phyloP scores from a whole-genome alignment of 257 asterid genomes.

The Nyctanthes arbortristis region DNA sequence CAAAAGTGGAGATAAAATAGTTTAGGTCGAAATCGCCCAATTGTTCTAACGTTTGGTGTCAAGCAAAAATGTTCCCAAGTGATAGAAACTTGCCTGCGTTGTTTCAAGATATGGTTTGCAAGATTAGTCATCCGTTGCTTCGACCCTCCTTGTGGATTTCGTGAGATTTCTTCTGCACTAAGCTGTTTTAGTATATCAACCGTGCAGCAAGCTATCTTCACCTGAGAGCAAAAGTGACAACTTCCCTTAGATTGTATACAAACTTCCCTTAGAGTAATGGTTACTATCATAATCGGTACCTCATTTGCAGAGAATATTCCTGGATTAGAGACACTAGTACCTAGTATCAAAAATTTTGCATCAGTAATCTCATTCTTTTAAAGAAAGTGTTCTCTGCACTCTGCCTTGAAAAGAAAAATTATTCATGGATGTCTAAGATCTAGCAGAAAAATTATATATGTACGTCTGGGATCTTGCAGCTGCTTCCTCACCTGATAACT shows the following conservation, averaged over 20 bases:
- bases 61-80: background rate
- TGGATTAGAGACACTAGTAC: conserved; percentile 80
- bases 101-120: conserved; percentile 80
- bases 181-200: conserved; percentile 90
- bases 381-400: background rate
- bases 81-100: conserved; percentile 60
- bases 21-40: background rate
- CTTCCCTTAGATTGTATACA: background rate
- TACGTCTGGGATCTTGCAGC: too few relatives aligned
- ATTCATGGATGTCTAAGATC: background rate
- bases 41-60: background rate
- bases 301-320: conserved; percentile 78
- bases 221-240: conserved; percentile 52
- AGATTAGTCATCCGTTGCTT: conserved; percentile 84
- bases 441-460: too few relatives aligned
- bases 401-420: background rate
- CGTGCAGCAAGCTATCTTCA: conserved; percentile 81
- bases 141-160: conserved; percentile 82
- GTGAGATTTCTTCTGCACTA: conserved; percentile 90
- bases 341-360: conserved; percentile 31
- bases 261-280: background rate
- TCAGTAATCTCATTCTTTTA: conserved; percentile 18
- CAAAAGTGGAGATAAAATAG: background rate
- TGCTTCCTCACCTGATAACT: conserved; percentile 64
- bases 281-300: conserved; percentile 47